Percentiles rank a stretch among this genome's conserved stretches.
phyloP scores from a whole-genome alignment of 345 rosid genomes.

The Cardamine occulta region DNA sequence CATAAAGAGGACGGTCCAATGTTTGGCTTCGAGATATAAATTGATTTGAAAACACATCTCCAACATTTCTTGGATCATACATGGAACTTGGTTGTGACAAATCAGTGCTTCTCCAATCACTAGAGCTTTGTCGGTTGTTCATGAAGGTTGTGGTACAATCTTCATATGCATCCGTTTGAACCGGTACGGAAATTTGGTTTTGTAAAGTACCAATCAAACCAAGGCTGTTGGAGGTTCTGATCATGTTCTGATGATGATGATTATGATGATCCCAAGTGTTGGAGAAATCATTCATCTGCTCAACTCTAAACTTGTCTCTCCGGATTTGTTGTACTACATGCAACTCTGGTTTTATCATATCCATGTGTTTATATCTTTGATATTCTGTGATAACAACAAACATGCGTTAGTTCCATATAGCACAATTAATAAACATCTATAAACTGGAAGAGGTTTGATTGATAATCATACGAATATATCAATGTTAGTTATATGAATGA shows the following conservation, averaged over 20 bases:
- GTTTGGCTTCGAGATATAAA: constrained; percentile 1
- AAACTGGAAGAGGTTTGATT: background rate
- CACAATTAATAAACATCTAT: background rate
- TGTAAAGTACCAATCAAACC: background rate
- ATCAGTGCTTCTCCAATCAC: constrained; percentile 6
- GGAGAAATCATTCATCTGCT: background rate
- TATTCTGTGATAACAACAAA: background rate
- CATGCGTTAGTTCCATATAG: background rate
- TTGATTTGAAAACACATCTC: background rate
- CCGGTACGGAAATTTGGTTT: background rate
- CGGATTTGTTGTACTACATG: background rate
- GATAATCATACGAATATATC: background rate
- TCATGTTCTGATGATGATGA: background rate
- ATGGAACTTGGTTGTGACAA: background rate
- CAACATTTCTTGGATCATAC: constrained; percentile 4
- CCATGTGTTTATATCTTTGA: background rate
- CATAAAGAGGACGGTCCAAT: background rate
- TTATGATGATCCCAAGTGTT: constrained; percentile 5
- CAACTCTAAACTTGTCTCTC: constrained; percentile 13
- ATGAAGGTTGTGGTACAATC: background rate
- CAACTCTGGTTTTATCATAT: constrained; percentile 13
- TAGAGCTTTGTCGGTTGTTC: background rate
- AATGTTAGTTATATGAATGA: background rate
- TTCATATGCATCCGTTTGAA: background rate
- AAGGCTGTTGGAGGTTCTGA: background rate